These are phyloP conservation scores for Melianthus villosus DNA, from an alignment of 441 rosid genomes.

Conservation along the genomic window DNA sequence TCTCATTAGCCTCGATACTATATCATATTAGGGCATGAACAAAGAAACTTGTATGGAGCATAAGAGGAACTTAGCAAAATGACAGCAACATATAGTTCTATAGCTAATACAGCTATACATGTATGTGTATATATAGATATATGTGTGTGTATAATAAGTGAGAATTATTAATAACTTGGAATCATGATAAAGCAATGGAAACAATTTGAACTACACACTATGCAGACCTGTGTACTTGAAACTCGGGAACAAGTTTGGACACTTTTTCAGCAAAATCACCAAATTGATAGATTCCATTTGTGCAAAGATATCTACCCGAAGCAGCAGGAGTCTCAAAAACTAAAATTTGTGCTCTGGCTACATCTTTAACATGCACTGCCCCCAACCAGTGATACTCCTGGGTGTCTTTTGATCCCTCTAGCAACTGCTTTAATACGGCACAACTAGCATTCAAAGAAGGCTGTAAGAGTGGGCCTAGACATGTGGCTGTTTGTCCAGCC, in stretches of 20 bases:
- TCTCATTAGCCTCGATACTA: too few relatives aligned
- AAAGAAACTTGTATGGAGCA: too few relatives aligned
- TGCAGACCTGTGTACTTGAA: constrained; percentile 40
- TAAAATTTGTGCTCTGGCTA: constrained; percentile 51
- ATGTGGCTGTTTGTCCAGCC: constrained; percentile 53
- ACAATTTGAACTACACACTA: neutral
- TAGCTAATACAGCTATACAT: too few relatives aligned
- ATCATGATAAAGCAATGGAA: neutral
- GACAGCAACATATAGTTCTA: too few relatives aligned
- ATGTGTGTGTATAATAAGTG: neutral
- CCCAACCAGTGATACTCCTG: constrained; percentile 81
- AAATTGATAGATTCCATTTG: constrained; percentile 66
- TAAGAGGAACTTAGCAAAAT: too few relatives aligned
- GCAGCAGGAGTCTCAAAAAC: constrained; percentile 44
- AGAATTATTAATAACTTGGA: neutral
- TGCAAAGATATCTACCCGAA: constrained; percentile 65
- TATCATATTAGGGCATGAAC: too few relatives aligned
- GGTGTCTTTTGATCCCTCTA: constrained; percentile 45
- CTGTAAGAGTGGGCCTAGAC: constrained; percentile 63
- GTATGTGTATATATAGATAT: too few relatives aligned
- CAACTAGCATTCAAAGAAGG: constrained; percentile 68
- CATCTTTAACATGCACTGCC: constrained; percentile 63
- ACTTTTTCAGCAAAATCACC: constrained; percentile 46
- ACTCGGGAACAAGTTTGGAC: constrained; percentile 50
- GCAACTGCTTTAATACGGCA: constrained; percentile 45